Conservation (phyloP, 148 eudicot species). For the Talinum fruticosum region DNA sequence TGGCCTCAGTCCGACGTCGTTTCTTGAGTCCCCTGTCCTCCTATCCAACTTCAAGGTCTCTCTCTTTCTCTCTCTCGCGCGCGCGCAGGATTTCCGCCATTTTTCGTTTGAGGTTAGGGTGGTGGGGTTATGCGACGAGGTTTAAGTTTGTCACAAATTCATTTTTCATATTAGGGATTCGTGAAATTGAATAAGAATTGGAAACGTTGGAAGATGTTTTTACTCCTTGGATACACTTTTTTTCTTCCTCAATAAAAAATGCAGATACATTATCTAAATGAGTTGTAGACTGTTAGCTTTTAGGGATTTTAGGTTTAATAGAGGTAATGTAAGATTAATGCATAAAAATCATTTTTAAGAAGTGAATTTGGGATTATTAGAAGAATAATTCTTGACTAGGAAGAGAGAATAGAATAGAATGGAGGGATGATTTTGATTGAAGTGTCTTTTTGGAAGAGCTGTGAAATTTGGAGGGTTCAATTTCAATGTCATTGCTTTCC, state of each 20-base stretch:
- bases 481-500: constrained; percentile 4
- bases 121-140: neutral
- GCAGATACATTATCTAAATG: neutral
- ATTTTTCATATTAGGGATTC: neutral
- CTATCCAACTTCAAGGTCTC: constrained; percentile 85
- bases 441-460: neutral
- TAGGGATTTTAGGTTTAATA: neutral
- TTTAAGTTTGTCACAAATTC: neutral
- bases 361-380: neutral
- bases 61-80: neutral
- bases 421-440: neutral
- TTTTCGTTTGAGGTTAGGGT: neutral
- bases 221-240: too few species aligned
- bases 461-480: neutral
- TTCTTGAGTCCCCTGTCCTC: constrained; percentile 92
- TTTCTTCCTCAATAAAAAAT: neutral
- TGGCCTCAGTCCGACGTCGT: constrained; percentile 85
- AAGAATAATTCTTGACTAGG: neutral
- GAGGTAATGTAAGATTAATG: neutral
- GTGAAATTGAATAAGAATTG: neutral
- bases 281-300: neutral
- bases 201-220: neutral
- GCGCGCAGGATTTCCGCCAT: too few species aligned
- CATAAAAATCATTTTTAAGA: neutral
- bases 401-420: neutral